Evolutionary conservation across 2,329 filamentous ascomycete species (phyloP), one percentile per base, ranked within the genome.

Genomic region (Colletotrichum lindemuthianum): DNA sequence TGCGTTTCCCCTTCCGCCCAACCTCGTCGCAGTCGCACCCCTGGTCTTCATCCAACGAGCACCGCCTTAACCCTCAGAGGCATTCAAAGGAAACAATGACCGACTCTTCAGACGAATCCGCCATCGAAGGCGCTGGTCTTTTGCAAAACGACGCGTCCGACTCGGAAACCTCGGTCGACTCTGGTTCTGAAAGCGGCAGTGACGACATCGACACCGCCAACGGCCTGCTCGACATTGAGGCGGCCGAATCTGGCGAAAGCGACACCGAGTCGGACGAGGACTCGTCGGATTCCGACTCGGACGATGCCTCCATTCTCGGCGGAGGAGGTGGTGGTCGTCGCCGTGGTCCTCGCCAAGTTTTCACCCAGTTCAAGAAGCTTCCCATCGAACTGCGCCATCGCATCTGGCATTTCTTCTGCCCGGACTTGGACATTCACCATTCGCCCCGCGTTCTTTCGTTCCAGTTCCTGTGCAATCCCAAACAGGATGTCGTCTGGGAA

Each of bases 321-420:
- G 63, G 55, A 2, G 55, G 41, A 40, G 15, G 47, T 10, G 34
- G 54, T 15, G 11, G 43, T 12, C 33, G 45, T 6, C 54, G 37
- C 10, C 39, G 41, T 7, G 43, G 41, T 2, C 49, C 59, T 1
- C 53, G 48, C 10, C 54, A 32, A 36, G 65, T 55, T 10, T 78
- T 68, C 41, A 69, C 70, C 1, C 64, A 50, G 41, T 78, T 77
- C 39, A 67, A 65, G 24, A 55, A 58, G 7, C 71, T 79, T 2
- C 77, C 77, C 1, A 69, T 71, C 10, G 77, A 79, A 64, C 66
- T 79, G 13, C 73, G 76, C 53, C 59, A 69, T 24, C 72, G 67
- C 24, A 66, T 78, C 54, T 79, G 77, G 77, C 67, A 72, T 41
- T 53, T 69, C 15, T 75, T 74, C 59, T 77, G 76, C 41, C 70